Conservation (phyloP, 1,139 yeast species). For the Meyerozyma elateridarum region DNA sequence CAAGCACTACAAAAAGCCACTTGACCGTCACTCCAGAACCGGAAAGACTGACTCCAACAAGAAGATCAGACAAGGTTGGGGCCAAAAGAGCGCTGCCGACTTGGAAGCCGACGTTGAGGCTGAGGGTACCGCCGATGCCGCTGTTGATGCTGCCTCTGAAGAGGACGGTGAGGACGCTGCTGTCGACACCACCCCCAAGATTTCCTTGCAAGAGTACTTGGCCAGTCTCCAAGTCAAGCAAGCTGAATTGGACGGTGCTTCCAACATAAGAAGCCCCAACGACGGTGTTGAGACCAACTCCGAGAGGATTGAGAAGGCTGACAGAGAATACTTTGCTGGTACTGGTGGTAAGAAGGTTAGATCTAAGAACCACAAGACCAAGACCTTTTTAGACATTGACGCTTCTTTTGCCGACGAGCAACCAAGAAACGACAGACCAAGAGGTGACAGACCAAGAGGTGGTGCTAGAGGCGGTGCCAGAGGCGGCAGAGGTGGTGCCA, state of each 20-base stretch:
- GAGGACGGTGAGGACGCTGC: slow-evolving; percentile 33
- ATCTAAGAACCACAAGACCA: slow-evolving; percentile 63
- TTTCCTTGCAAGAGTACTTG: slow-evolving; percentile 71
- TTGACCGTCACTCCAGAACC: slow-evolving; percentile 81
- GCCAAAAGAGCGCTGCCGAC: slow-evolving; percentile 69
- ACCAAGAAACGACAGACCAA: slow-evolving; percentile 21
- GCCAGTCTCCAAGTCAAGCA: slow-evolving; percentile 53
- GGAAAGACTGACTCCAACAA: slow-evolving; percentile 81
- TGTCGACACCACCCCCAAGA: slow-evolving; percentile 36
- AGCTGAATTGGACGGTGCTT: slow-evolving; percentile 38
- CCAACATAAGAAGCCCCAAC: slow-evolving; percentile 50
- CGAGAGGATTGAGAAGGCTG: slow-evolving; percentile 14
- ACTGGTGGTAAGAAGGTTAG: slow-evolving; percentile 56
- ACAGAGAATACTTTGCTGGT: slow-evolving; percentile 44
- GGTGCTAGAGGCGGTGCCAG: slow-evolving; percentile 34
- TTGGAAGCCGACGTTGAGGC: slow-evolving; percentile 61
- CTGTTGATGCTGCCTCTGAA: slow-evolving; percentile 33
- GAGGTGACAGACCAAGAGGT: slow-evolving; percentile 20
- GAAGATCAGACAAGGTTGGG: slow-evolving; percentile 76
- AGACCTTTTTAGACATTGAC: slow-evolving; percentile 62
- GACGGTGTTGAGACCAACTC: slow-evolving; percentile 48
- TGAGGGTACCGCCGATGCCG: slow-evolving; percentile 55
- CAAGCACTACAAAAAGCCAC: slow-evolving; percentile 59
- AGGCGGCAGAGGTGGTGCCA: slow-evolving; percentile 21
- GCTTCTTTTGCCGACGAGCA: slow-evolving; percentile 57